These are phyloP conservation scores for Nepenthes gracilis DNA, from an alignment of 148 eudicot species.

Conservation along the genomic window DNA sequence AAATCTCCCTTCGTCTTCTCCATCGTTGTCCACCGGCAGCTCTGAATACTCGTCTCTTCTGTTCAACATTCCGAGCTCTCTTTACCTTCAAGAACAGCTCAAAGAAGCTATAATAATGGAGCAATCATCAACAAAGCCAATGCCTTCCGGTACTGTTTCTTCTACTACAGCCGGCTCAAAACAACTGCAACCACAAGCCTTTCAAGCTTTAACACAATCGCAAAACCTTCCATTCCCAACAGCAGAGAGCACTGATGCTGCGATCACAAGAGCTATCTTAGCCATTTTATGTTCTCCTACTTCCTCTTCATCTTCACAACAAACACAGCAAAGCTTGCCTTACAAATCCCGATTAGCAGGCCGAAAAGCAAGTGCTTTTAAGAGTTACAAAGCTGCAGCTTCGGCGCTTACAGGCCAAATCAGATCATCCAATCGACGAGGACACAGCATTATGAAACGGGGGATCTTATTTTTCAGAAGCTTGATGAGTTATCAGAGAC, in stretches of 20 bases:
- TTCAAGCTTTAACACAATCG: constrained; percentile 8
- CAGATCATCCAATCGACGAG: constrained; percentile 7
- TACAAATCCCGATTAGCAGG: too few species aligned
- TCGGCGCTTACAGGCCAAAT: neutral
- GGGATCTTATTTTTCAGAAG: constrained; percentile 29
- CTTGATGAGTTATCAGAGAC: constrained; percentile 20
- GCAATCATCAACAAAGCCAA: constrained; percentile 1
- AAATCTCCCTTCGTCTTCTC: constrained; percentile 34
- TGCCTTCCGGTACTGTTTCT: neutral
- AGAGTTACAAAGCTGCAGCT: constrained; percentile 10
- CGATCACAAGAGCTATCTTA: constrained; percentile 49
- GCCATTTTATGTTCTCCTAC: constrained; percentile 39
- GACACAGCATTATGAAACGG: constrained; percentile 38
- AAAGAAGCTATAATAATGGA: constrained; percentile 9
- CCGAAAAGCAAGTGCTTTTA: constrained; percentile 37
- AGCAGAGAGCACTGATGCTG: constrained; percentile 38
- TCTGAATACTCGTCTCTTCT: constrained; percentile 32
- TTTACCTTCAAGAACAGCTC: neutral
- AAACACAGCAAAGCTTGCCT: neutral
- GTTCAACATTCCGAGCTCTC: constrained; percentile 14
- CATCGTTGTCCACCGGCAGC: constrained; percentile 50
- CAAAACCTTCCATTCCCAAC: constrained; percentile 16
- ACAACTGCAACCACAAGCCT: constrained; percentile 12
- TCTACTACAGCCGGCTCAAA: constrained; percentile 10
- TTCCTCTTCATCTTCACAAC: constrained; percentile 7